Base-by-base conservation (phyloP, 140 eudicot species). In the Cichorium intybus region DNA sequence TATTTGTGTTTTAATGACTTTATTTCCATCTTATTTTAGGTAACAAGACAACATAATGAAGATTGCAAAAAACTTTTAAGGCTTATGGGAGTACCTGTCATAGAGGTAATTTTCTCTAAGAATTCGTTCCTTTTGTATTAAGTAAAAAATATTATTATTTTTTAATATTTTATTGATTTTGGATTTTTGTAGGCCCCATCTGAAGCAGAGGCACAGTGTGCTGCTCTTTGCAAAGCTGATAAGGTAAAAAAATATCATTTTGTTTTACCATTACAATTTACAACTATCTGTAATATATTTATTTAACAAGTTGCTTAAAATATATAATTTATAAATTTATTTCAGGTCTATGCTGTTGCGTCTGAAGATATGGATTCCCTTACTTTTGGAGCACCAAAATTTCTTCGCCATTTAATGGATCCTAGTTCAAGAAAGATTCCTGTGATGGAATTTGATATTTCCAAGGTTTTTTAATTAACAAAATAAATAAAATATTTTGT, bases 281-380 rank as follows among this genome's bases (percentile, higher is more conserved):
- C 21, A 48, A 22, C 4, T 11, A 26, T 61, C 3, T 58, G 11
- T 52, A 24, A 9, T 52, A 10, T 33, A 11, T 31, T 41, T 21
- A 53, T 27, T 56, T 56, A n/a, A n/a, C n/a, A n/a, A n/a, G n/a
- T n/a, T n/a, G n/a, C n/a, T n/a, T n/a, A n/a, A n/a, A n/a, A n/a
- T 45, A 18, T 45, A 69, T n/a, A 50, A 54, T 12, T 52, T 18
- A 31, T 56, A 63, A 50, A 28, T 60, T 4, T 41, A 16, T 75
- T 21, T 65, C 79, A 93, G 99, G 99, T 93, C 17, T 93, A 85
- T 79, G 99, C 88, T 66, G 97, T 93, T 68, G 99, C 99, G 21
- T 93, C 99, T 35, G 99, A 93, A 69, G 99, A 88, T 80, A 93
- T 93, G 99, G 99, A 93, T 77, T 88, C 97, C 17, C 82, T 93